Evolutionary conservation across 768 basidiomycete species (phyloP).

Genomic region (Hypsizygus marmoreus): DNA sequence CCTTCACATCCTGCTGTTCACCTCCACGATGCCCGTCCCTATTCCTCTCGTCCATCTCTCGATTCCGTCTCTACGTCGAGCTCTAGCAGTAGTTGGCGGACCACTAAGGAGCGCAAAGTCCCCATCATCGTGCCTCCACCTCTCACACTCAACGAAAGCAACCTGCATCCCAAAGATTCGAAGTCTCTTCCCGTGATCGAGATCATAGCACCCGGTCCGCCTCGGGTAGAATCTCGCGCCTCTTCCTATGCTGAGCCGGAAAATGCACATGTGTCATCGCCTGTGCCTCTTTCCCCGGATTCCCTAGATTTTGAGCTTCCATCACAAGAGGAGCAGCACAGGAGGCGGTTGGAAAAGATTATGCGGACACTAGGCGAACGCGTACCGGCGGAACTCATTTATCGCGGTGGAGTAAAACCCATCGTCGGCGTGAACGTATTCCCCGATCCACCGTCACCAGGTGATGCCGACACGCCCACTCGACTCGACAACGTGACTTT

Average conservation of each 20-base stretch:
- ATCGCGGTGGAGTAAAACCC: conserved; percentile 6
- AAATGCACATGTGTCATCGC: too few species aligned
- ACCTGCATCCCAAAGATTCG: conserved; percentile 5
- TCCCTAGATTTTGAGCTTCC: conserved; percentile 11
- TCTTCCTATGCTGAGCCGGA: conserved; percentile 2
- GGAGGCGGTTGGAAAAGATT: conserved; percentile 18
- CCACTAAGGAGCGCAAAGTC: conserved; percentile 8
- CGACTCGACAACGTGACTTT: not conserved
- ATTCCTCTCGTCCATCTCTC: conserved; percentile 10
- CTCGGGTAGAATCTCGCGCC: conserved; percentile 7
- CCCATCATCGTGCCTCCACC: conserved; percentile 9
- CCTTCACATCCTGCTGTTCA: not conserved
- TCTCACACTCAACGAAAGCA: conserved; percentile 11
- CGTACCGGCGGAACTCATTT: conserved; percentile 21
- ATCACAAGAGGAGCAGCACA: conserved; percentile 16
- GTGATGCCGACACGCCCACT: not conserved
- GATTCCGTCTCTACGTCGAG: conserved; percentile 7
- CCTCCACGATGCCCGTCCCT: not conserved
- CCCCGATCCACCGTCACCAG: conserved; percentile 11
- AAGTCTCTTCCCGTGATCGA: conserved; percentile 7
- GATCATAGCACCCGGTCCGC: conserved; percentile 11
- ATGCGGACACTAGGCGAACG: conserved; percentile 22
- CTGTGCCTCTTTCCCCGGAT: conserved; percentile 3
- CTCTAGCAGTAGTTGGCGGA: conserved; percentile 2
- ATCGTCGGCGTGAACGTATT: conserved; percentile 11